phyloP scores from a whole-genome alignment of 768 basidiomycete species.

The Coprinellus micaceus region DNA sequence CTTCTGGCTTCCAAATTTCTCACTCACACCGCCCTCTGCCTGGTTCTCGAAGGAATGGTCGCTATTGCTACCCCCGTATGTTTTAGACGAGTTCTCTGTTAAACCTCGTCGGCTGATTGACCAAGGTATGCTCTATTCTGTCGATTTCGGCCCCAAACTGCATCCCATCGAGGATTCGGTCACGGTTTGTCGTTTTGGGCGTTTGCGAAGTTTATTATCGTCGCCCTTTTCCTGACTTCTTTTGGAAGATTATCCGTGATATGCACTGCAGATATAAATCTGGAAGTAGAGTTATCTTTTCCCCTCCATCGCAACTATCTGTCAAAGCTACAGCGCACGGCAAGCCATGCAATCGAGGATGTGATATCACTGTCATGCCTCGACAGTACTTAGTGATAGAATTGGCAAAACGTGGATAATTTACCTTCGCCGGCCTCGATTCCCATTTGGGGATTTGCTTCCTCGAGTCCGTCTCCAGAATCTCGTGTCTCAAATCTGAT shows the following conservation, averaged over 20 bases:
- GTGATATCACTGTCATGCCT: background rate
- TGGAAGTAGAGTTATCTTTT: no score
- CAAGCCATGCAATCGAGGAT: no score
- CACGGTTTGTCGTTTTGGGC: constrained; percentile 1
- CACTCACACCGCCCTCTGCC: background rate
- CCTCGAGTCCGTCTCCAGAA: constrained; percentile 21
- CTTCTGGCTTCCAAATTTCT: background rate
- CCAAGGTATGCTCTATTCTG: background rate
- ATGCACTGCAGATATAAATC: no score
- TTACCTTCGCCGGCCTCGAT: constrained; percentile 15
- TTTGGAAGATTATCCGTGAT: no score
- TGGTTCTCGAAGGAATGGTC: constrained; percentile 2
- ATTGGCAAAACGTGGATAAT: background rate
- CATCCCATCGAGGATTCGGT: background rate
- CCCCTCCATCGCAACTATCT: no score
- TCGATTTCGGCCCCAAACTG: background rate
- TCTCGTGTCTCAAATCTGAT: constrained; percentile 12
- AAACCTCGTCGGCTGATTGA: background rate
- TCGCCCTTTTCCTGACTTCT: background rate
- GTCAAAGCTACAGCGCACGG: no score
- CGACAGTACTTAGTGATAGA: background rate
- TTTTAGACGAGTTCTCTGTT: background rate
- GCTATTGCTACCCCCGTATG: constrained; percentile 1
- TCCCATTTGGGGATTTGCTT: constrained; percentile 29
- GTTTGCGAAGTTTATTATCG: constrained; percentile 9